Evolutionary conservation across 2,329 filamentous ascomycete genomes (phyloP).

Genomic region (Chlorencoelia australis): DNA sequence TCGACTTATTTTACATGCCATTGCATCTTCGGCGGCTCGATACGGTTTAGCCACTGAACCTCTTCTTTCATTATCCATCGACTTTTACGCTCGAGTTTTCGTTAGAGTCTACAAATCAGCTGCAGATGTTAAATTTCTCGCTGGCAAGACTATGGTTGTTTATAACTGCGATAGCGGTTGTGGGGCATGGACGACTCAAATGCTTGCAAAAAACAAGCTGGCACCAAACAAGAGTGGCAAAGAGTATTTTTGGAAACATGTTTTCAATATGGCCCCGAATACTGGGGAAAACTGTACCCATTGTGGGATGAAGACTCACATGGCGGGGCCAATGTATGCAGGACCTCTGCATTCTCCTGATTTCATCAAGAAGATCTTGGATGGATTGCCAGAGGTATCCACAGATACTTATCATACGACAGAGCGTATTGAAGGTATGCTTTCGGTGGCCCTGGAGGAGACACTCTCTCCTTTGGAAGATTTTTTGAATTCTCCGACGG

Average conservation of each 20-base stretch:
- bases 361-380: slow-evolving; percentile 73
- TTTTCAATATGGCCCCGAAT: slow-evolving; percentile 60
- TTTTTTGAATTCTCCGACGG: slow-evolving; percentile 18
- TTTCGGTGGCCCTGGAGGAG: slow-evolving; percentile 81
- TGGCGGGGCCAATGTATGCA: slow-evolving; percentile 91
- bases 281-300: slow-evolving; percentile 62
- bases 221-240: slow-evolving; percentile 60
- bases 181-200: slow-evolving; percentile 81
- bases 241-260: slow-evolving; percentile 67
- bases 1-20: slow-evolving; percentile 72
- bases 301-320: slow-evolving; percentile 76
- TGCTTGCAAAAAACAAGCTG: slow-evolving; percentile 59
- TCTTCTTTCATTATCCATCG: slow-evolving; percentile 83
- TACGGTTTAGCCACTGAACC: slow-evolving; percentile 88
- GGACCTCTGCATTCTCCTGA: slow-evolving; percentile 76
- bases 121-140: slow-evolving; percentile 79
- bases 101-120: slow-evolving; percentile 72
- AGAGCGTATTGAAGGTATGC: slow-evolving; percentile 79
- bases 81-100: slow-evolving; percentile 89
- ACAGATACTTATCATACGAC: slow-evolving; percentile 68
- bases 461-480: slow-evolving; percentile 14
- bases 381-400: slow-evolving; percentile 57
- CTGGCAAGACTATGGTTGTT: slow-evolving; percentile 84
- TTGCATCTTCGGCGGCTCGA: slow-evolving; percentile 69
- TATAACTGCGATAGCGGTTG: slow-evolving; percentile 89